A percentile compares a stretch with the other conserved stretches of the same genome.
These are phyloP conservation scores for Mortierella sp. DNA, from an alignment of 371 early-diverging fungal genomes.

Conservation along the genomic window DNA sequence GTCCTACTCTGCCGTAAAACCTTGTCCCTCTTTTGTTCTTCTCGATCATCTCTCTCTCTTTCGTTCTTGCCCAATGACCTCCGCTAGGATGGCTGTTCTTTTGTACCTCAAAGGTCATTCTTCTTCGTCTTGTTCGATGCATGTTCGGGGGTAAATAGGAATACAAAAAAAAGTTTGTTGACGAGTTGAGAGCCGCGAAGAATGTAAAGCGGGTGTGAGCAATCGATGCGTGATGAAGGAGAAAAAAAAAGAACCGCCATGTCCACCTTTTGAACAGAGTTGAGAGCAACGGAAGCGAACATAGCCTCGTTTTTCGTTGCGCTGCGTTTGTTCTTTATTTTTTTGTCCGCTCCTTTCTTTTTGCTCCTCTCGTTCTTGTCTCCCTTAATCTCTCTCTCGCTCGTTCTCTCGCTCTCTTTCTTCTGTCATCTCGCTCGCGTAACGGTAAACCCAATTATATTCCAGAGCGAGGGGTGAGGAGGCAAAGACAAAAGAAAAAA, in stretches of 20 bases:
- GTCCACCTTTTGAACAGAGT: neutral
- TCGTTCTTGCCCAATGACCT: neutral
- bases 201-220: neutral
- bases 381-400: neutral
- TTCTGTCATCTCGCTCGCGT: neutral
- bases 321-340: neutral
- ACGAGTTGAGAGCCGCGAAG: neutral
- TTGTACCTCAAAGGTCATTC: neutral
- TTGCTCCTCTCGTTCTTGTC: neutral
- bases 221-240: neutral
- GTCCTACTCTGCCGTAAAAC: neutral
- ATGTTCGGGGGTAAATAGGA: neutral
- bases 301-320: neutral
- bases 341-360: neutral
- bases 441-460: constrained; percentile 13
- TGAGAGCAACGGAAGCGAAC: constrained; percentile 2
- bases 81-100: neutral
- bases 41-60: neutral
- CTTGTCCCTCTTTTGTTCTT: neutral
- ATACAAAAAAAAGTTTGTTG: constrained; percentile 7
- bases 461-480: neutral
- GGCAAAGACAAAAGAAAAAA: neutral
- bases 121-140: neutral
- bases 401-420: neutral
- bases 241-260: no score